Percentiles rank a stretch among this genome's conserved stretches.
Evolutionary conservation across 192 early-diverging fungal species (phyloP).

Genomic region (Podila minutissima): DNA sequence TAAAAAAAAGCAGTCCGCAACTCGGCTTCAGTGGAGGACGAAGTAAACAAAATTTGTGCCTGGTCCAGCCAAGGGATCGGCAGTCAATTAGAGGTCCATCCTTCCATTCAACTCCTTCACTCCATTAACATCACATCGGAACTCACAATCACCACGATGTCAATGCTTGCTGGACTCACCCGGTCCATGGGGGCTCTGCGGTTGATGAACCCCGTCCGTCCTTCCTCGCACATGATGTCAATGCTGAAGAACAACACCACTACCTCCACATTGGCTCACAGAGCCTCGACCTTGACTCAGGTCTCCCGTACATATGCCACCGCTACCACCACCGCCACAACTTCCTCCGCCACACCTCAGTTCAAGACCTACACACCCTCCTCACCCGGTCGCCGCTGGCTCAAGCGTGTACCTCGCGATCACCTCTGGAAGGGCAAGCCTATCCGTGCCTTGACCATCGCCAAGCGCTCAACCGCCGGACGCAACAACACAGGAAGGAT

Average conservation of each 20-base stretch:
- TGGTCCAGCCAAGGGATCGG: too few relatives aligned
- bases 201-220: constrained; percentile 1
- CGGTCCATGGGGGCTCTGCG: constrained; percentile 7
- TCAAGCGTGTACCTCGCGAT: constrained; percentile 84
- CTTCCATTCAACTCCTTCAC: too few relatives aligned
- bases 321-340: constrained; percentile 2
- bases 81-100: too few relatives aligned
- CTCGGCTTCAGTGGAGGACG: too few relatives aligned
- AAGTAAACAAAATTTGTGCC: too few relatives aligned
- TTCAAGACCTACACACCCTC: constrained; percentile 96
- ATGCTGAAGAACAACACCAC: constrained; percentile 3
- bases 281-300: neutral
- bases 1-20: too few relatives aligned
- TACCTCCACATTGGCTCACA: neutral
- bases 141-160: constrained; percentile 1
- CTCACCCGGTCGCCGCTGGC: constrained; percentile 86
- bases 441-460: constrained; percentile 79
- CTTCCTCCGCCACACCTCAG: constrained; percentile 55
- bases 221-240: constrained; percentile 1
- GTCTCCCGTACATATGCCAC: constrained; percentile 40
- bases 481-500: constrained; percentile 91
- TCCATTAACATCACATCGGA: too few relatives aligned
- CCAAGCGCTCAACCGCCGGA: constrained; percentile 86
- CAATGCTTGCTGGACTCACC: constrained; percentile 8
- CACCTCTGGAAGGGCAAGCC: constrained; percentile 90